Evolutionary conservation across 2,329 filamentous ascomycete genomes (phyloP).

Genomic region (Phialocephala subalpina): DNA sequence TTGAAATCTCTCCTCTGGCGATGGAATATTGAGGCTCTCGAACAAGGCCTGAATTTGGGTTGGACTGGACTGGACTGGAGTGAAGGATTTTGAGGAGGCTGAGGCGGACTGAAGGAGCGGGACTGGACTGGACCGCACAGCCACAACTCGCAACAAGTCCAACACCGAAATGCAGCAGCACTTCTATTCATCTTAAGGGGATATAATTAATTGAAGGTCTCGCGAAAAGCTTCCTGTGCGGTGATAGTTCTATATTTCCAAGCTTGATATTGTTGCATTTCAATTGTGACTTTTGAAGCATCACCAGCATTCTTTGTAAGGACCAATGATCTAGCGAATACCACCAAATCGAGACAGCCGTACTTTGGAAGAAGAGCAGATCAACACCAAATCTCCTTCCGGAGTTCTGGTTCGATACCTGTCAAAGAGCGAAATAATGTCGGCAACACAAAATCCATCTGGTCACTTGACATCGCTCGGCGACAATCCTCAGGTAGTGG

Average conservation of each 20-base stretch:
- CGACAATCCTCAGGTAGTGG: background rate
- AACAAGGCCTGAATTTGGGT: background rate
- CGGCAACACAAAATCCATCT: background rate
- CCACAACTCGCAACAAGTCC: background rate
- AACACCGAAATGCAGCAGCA: background rate
- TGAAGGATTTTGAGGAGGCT: background rate
- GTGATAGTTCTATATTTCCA: background rate
- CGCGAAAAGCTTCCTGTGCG: background rate
- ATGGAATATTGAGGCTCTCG: background rate
- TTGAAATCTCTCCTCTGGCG: background rate
- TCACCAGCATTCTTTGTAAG: background rate
- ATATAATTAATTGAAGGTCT: background rate
- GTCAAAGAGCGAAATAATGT: background rate
- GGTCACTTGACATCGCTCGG: background rate
- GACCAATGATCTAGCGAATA: background rate
- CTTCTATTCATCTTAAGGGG: background rate
- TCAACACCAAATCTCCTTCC: background rate
- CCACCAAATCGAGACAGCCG: background rate
- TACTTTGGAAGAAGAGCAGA: background rate
- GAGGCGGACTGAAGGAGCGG: background rate
- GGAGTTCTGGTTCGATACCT: background rate
- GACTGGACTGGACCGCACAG: background rate
- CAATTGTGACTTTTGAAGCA: background rate
- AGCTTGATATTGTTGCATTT: background rate
- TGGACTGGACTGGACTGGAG: background rate